Evolutionary conservation across 1,284 basidiomycete species (phyloP).

Genomic region (Puccinia triticina): DNA sequence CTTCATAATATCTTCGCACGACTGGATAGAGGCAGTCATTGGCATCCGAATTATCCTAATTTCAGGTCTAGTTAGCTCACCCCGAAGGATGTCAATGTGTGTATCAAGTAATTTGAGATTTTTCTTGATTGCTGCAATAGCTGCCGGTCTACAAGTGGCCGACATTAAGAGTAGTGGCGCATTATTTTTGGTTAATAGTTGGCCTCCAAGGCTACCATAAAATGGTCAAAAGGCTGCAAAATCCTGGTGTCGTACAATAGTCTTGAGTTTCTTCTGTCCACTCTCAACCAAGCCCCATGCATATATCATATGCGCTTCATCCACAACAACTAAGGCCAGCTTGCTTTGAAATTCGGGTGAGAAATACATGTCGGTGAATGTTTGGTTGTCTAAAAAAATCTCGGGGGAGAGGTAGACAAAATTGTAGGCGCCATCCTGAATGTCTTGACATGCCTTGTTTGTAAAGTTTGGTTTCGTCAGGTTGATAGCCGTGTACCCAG

Average conservation of each 20-base stretch:
- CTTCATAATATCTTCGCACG: not conserved
- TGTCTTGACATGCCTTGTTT: not conserved
- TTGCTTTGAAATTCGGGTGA: constrained; percentile 22
- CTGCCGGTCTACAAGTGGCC: constrained; percentile 16
- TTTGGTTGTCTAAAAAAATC: constrained; percentile 15
- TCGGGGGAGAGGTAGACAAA: no score
- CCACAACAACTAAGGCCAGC: not conserved
- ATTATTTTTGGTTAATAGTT: not conserved
- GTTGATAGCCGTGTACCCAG: constrained; percentile 18
- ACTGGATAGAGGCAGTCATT: not conserved
- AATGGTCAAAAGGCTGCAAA: not conserved
- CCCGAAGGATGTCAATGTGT: not conserved
- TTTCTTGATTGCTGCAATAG: constrained; percentile 18
- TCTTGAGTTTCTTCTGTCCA: constrained; percentile 19
- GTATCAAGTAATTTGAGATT: constrained; percentile 6
- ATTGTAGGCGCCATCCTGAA: no score
- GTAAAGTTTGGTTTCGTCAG: constrained; percentile 7
- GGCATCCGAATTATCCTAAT: not conserved
- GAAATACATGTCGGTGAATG: not conserved
- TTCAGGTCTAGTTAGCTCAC: constrained; percentile 13
- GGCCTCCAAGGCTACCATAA: constrained; percentile 8
- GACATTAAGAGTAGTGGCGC: constrained; percentile 23
- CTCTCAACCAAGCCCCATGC: constrained; percentile 22
- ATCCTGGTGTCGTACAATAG: constrained; percentile 15
- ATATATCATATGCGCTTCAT: constrained; percentile 26